Evolutionary conservation across 768 basidiomycete genomes (phyloP).

Genomic region (Boletus vermiculosoides): DNA sequence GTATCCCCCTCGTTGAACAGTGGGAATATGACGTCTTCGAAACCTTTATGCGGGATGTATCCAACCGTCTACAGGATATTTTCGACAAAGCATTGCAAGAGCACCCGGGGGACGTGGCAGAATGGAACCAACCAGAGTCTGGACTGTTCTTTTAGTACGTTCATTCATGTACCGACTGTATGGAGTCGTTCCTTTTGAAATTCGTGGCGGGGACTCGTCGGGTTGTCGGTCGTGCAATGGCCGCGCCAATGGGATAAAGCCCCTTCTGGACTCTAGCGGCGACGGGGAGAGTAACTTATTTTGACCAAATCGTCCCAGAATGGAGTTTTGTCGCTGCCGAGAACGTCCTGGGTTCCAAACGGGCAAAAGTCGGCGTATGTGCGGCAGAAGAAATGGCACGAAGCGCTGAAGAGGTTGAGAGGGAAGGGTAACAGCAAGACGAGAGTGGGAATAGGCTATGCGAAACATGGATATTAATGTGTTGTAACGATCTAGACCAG

Average conservation of each 20-base stretch:
- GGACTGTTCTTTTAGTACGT: constrained; percentile 83
- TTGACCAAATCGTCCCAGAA: constrained; percentile 65
- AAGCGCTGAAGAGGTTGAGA: constrained; percentile 57
- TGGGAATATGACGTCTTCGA: constrained; percentile 77
- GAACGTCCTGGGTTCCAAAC: constrained; percentile 67
- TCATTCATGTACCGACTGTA: constrained; percentile 2
- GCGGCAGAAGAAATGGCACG: constrained; percentile 59
- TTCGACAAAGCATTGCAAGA: constrained; percentile 70
- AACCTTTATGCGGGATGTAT: constrained; percentile 58
- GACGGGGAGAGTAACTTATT: constrained; percentile 58
- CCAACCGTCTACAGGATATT: constrained; percentile 62
- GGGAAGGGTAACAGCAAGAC: neutral
- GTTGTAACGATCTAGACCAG: neutral
- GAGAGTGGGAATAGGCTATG: neutral
- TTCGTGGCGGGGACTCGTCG: neutral
- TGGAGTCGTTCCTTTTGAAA: constrained; percentile 3
- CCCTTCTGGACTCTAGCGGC: constrained; percentile 39
- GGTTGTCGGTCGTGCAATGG: neutral
- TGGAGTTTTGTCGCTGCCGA: constrained; percentile 81
- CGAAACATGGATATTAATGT: neutral
- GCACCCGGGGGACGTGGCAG: constrained; percentile 68
- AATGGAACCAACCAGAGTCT: constrained; percentile 64
- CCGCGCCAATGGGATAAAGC: constrained; percentile 52
- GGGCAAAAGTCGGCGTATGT: constrained; percentile 65
- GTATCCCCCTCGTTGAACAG: constrained; percentile 46